These are phyloP conservation scores for Seiridium cupressi DNA, from an alignment of 2,329 filamentous ascomycete genomes.

Conservation along the genomic window DNA sequence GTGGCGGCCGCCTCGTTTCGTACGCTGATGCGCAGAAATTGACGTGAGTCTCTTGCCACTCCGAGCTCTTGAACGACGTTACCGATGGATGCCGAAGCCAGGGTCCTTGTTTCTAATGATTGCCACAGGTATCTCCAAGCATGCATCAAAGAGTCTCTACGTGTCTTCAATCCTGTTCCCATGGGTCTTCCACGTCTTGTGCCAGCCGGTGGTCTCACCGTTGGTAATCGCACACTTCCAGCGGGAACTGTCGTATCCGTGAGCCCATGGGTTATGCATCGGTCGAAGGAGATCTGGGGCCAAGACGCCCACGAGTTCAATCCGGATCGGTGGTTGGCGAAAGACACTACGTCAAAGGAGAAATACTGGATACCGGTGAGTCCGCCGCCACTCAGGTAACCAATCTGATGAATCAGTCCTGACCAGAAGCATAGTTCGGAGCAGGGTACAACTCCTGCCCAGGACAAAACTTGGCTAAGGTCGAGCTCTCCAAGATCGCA, in stretches of 20 bases:
- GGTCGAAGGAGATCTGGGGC: constrained; percentile 5
- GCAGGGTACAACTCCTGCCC: constrained; percentile 3
- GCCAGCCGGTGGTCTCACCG: constrained; percentile 4
- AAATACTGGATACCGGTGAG: constrained; percentile 4
- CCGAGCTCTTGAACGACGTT: no score
- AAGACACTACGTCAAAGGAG: neutral
- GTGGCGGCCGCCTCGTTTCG: neutral
- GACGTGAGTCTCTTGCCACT: neutral
- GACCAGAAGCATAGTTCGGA: neutral
- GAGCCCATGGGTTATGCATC: neutral
- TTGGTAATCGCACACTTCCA: constrained; percentile 1
- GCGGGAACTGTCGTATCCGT: neutral
- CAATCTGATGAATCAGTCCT: neutral
- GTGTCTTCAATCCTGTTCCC: neutral
- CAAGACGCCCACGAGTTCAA: constrained; percentile 4
- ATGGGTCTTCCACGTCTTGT: constrained; percentile 3
- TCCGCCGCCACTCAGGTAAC: neutral
- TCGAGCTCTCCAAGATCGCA: constrained; percentile 5
- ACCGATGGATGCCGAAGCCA: no score
- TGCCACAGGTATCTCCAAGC: neutral
- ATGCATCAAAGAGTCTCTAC: constrained; percentile 3
- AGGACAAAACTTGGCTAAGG: constrained; percentile 5
- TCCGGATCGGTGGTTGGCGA: constrained; percentile 4
- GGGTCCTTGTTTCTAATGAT: no score
- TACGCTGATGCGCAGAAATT: neutral